Base-by-base conservation (phyloP, 768 basidiomycete species). In the Tricholoma furcatifolium region DNA sequence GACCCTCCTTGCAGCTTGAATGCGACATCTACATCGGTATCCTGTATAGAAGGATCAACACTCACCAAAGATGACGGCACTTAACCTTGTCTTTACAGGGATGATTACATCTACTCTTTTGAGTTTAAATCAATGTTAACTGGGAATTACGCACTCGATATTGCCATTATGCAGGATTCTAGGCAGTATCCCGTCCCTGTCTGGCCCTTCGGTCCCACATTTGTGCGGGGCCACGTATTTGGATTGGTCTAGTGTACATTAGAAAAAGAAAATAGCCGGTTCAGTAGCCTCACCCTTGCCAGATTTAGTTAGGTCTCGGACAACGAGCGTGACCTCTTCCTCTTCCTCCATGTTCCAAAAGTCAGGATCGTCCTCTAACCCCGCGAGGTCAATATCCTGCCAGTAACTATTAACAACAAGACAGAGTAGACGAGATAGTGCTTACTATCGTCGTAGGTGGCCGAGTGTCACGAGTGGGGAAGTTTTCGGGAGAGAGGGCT, bases 1-100 rank as follows among this genome's bases (percentile, higher is more conserved):
- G 60, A 1, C 91, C 91, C 20, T 91, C 85, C 34, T 83, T 79
- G 60, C 91, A 92, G 63, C 91, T 93, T 57, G 27, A 31, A 12
- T 15, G 23, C 9, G 21, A 27, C 7, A 27, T 27, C 27, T 27
- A 7, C 7, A 27, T 27, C 23, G 5, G 2, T 27, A 27, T 17
- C 17, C 14, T 23, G n/a, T 43, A 34, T 18, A 7, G 15, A 23
- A n/a, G 9, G 31, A 34, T 11, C 0, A 24, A 46, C 27, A 55
- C 73, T 57, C 57, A 90, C 91, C 91, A 93, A 32, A 84, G 64
- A 71, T 93, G 91, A 21, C 85, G 80, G 63, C 91, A 93, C 39
- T 72, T 76, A 4, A 72, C 69, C 67, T 91, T 93, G 61, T 91
- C 83, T 64, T 87, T 89, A 75, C 91, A 93, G 18, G 77, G 47